These are phyloP conservation scores for Plasmodium fragile DNA, from an alignment of 169 alveolate species.

Conservation along the genomic window DNA sequence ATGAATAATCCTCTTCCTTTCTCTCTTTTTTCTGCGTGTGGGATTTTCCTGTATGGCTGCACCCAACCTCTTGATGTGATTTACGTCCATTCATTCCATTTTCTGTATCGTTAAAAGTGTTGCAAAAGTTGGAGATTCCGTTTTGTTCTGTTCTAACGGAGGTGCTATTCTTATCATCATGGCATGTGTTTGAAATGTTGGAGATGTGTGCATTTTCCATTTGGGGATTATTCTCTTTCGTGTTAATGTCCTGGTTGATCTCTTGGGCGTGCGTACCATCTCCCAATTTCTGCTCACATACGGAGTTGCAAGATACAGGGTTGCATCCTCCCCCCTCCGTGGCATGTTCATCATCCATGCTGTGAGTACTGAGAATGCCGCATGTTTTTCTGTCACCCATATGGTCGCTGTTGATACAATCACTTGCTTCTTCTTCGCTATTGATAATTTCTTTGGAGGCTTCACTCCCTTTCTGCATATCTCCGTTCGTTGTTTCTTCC, in stretches of 20 bases:
- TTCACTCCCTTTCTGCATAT: not conserved
- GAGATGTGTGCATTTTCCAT: not conserved
- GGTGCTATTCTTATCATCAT: not conserved
- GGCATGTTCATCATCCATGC: not conserved
- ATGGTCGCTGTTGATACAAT: not conserved
- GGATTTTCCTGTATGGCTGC: not conserved
- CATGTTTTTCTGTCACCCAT: not conserved
- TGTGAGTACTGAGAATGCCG: not conserved
- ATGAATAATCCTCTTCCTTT: not conserved
- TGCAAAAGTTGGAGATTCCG: not conserved
- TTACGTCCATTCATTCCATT: not conserved
- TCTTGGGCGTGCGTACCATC: not conserved
- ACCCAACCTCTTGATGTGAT: not conserved
- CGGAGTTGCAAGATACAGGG: not conserved
- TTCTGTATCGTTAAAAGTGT: not conserved
- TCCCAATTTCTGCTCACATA: not conserved
- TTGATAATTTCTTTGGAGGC: not conserved
- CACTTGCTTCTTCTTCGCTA: not conserved
- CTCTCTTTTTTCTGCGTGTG: not conserved
- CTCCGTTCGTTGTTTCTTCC: not conserved
- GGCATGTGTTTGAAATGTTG: not conserved
- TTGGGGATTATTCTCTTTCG: not conserved
- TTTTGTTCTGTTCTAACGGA: not conserved
- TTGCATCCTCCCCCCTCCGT: not conserved
- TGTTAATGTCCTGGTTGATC: not conserved